Evolutionary conservation across 805 yeast species (phyloP).

Genomic region (Kodamaea kakaduensis): DNA sequence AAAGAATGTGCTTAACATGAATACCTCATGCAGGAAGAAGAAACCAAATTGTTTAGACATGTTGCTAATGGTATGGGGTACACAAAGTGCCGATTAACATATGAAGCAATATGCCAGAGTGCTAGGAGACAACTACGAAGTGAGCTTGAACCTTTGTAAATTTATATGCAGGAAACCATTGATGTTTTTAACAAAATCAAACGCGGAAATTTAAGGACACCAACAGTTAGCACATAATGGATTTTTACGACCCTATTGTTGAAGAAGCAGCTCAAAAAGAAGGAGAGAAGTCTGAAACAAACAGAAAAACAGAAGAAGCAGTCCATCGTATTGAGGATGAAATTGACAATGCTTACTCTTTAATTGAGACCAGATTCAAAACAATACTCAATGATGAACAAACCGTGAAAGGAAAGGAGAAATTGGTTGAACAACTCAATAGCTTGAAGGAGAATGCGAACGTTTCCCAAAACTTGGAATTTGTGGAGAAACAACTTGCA

Average conservation of each 20-base stretch:
- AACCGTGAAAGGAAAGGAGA: constrained; percentile 15
- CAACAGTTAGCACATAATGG: constrained; percentile 28
- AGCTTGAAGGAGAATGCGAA: constrained; percentile 20
- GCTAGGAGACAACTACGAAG: too few relatives aligned
- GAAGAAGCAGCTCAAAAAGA: constrained; percentile 16
- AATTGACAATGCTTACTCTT: constrained; percentile 46
- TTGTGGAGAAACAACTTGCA: constrained; percentile 26
- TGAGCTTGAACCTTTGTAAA: too few relatives aligned
- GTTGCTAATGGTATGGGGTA: too few relatives aligned
- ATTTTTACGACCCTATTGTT: constrained; percentile 28
- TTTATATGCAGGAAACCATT: too few relatives aligned
- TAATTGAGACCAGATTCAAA: constrained; percentile 46
- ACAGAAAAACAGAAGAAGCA: constrained; percentile 50
- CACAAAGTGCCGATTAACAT: too few relatives aligned
- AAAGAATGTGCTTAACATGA: too few relatives aligned
- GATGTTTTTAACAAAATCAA: too few relatives aligned
- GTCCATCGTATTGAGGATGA: constrained; percentile 51
- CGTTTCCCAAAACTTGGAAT: constrained; percentile 19
- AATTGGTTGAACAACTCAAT: constrained; percentile 26
- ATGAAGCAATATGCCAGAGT: too few relatives aligned
- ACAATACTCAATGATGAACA: constrained; percentile 15
- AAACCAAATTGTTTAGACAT: too few relatives aligned
- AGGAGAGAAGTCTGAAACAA: constrained; percentile 13
- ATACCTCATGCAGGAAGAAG: too few relatives aligned
- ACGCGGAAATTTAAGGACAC: too few relatives aligned